Evolutionary conservation across 2,329 filamentous ascomycete genomes (phyloP).

Genomic region (Seiridium cupressi): DNA sequence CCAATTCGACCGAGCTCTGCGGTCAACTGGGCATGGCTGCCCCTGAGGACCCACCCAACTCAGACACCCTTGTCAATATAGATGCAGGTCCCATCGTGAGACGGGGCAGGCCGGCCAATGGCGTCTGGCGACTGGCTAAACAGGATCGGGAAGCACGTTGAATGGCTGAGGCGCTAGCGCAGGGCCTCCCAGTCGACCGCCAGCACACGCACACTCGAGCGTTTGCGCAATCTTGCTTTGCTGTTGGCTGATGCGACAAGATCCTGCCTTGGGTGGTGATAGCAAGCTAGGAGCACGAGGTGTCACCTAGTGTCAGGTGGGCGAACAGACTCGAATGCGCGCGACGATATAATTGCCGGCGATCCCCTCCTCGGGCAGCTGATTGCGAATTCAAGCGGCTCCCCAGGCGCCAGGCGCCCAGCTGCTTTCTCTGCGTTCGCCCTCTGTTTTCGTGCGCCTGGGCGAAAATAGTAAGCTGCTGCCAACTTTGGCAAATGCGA

Average conservation of each 20-base stretch:
- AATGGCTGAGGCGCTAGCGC: slow-evolving; percentile 1
- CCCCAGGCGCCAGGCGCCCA: background rate
- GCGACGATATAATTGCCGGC: slow-evolving; percentile 2
- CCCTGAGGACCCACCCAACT: slow-evolving; percentile 20
- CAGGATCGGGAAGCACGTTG: slow-evolving; percentile 9
- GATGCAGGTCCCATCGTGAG: slow-evolving; percentile 32
- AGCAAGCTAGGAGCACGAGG: background rate
- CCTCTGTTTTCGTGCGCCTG: background rate
- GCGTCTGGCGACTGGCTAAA: slow-evolving; percentile 5
- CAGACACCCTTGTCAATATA: slow-evolving; percentile 18
- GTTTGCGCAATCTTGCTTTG: background rate
- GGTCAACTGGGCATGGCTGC: slow-evolving; percentile 8
- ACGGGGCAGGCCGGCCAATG: slow-evolving; percentile 22
- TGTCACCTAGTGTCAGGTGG: slow-evolving; percentile 1
- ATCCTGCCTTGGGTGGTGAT: background rate
- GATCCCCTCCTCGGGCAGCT: background rate
- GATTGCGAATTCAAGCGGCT: background rate
- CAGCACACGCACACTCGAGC: background rate
- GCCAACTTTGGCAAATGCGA: background rate
- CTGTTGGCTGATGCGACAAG: background rate
- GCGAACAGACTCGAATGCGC: background rate
- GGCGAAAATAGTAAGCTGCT: background rate
- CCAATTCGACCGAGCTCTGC: background rate
- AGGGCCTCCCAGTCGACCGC: slow-evolving; percentile 3
- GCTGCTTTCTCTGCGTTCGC: background rate